phyloP scores from a whole-genome alignment of 2,329 filamentous ascomycete species.

The Rhinocladiella similis region DNA sequence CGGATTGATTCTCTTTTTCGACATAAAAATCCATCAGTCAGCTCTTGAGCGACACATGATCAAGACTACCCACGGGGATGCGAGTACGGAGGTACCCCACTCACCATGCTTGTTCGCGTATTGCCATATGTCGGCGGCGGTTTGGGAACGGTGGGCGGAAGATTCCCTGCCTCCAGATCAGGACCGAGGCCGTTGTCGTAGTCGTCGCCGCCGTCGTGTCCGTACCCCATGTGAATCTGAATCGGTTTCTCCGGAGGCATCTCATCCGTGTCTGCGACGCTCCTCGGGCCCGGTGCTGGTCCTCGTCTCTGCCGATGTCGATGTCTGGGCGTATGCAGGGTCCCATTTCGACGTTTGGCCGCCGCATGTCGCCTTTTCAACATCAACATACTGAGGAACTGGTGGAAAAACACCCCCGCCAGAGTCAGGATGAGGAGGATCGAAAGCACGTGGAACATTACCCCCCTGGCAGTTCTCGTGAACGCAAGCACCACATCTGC shows the following conservation, averaged over 20 bases:
- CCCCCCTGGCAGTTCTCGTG: conserved; percentile 61
- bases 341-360: conserved; percentile 34
- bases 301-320: conserved; percentile 51
- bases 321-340: conserved; percentile 33
- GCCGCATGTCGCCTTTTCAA: conserved; percentile 59
- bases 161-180: conserved; percentile 46
- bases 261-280: conserved; percentile 1
- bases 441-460: conserved; percentile 76
- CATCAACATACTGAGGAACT: conserved; percentile 72
- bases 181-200: conserved; percentile 68
- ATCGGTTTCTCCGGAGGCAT: conserved; percentile 66
- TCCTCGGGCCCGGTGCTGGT: conserved; percentile 60
- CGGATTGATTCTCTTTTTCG: conserved; percentile 68
- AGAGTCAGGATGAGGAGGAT: conserved; percentile 74
- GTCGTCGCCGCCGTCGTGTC: no score
- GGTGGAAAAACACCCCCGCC: conserved; percentile 78
- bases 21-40: not conserved
- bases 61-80: no score
- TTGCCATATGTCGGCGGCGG: conserved; percentile 83
- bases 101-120: conserved; percentile 79
- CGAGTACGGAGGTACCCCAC: no score
- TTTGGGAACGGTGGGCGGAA: conserved; percentile 47
- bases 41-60: no score
- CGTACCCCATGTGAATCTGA: conserved; percentile 68
- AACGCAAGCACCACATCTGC: conserved; percentile 73